Base-by-base conservation (phyloP, 148 eudicot species). In the Pouteria glomerata region DNA sequence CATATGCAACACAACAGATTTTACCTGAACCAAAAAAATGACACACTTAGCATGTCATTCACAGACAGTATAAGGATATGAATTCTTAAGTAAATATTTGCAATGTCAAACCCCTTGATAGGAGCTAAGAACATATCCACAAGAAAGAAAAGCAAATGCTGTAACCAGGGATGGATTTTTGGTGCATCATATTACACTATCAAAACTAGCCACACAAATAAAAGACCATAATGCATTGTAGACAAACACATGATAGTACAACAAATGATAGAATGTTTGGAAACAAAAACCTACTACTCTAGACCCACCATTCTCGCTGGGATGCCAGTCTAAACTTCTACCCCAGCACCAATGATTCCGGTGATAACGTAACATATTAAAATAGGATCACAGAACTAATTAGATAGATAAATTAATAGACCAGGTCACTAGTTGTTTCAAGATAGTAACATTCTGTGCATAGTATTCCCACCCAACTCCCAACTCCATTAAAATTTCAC, bases 401-500 rank as follows among this genome's bases (percentile, higher is more conserved):
- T n/a, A n/a, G n/a, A n/a, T n/a, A n/a, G n/a, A n/a, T n/a, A n/a
- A n/a, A n/a, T n/a, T n/a, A n/a, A n/a, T n/a, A n/a, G n/a, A n/a
- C n/a, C n/a, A n/a, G n/a, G n/a, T n/a, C n/a, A n/a, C n/a, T n/a
- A n/a, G n/a, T n/a, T n/a, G n/a, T n/a, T n/a, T n/a, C n/a, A n/a
- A n/a, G n/a, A n/a, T n/a, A n/a, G n/a, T n/a, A n/a, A n/a, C n/a
- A n/a, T n/a, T n/a, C n/a, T n/a, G n/a, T n/a, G n/a, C n/a, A n/a
- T n/a, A n/a, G n/a, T n/a, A n/a, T n/a, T n/a, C n/a, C n/a, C n/a
- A n/a, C n/a, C n/a, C 99, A 72, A 97, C 99, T 76, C 99, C 99
- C 74, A 95, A 75, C 77, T 95, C 97, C 99, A 95, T 86, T 63
- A 95, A 73, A 73, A 95, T 85, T 83, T 95, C 99, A 69, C 99